phyloP scores from a whole-genome alignment of 805 yeast genomes.

The Debaryomyces maramus region DNA sequence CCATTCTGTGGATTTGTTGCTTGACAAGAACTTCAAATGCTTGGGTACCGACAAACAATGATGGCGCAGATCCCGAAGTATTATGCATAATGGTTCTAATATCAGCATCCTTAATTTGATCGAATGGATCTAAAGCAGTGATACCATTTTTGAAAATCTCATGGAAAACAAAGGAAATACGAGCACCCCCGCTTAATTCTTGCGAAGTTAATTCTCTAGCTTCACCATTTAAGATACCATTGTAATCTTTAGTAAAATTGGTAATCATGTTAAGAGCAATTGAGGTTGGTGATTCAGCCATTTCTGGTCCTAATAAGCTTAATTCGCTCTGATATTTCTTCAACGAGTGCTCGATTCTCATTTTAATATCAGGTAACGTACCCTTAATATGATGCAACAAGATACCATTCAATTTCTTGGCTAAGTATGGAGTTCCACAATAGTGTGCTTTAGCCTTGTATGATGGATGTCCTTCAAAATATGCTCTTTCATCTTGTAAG shows the following conservation, averaged over 20 bases:
- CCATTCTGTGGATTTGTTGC: conserved; percentile 90
- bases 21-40: conserved; percentile 95
- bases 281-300: conserved; percentile 85
- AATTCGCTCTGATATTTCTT: conserved; percentile 84
- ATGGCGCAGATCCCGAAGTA: conserved; percentile 94
- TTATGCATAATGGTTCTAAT: conserved; percentile 96
- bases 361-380: conserved; percentile 81
- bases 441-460: conserved; percentile 91
- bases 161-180: conserved; percentile 95
- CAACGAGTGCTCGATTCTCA: conserved; percentile 81
- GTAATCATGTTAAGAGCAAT: conserved; percentile 89
- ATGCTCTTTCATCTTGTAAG: conserved; percentile 71
- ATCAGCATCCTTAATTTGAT: conserved; percentile 92
- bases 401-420: conserved; percentile 85
- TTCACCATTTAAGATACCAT: conserved; percentile 88
- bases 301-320: conserved; percentile 78
- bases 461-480: conserved; percentile 86
- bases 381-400: conserved; percentile 78
- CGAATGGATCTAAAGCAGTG: conserved; percentile 90
- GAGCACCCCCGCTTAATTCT: conserved; percentile 97
- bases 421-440: conserved; percentile 98
- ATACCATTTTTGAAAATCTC: conserved; percentile 94
- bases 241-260: conserved; percentile 87
- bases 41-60: conserved; percentile 93
- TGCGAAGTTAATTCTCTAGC: conserved; percentile 83